Conservation (phyloP, 495 filamentous ascomycete genomes). For the Neurospora sp. region DNA sequence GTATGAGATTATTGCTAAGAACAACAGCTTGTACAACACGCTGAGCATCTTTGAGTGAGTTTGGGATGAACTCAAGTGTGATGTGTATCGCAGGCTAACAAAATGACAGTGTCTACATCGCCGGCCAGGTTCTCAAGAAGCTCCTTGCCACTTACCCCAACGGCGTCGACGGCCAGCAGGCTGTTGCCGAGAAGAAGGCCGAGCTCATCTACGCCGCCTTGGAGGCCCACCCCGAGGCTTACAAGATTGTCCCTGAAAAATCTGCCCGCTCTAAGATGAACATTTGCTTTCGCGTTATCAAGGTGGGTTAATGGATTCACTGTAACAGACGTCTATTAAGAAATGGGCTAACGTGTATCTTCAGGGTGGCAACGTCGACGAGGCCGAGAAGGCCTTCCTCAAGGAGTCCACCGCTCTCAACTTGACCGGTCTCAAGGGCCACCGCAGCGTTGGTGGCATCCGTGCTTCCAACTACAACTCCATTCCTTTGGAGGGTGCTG, state of each 20-base stretch:
- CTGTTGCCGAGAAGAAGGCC: conserved; percentile 61
- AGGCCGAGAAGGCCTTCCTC: conserved; percentile 66
- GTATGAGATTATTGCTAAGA: conserved; percentile 73
- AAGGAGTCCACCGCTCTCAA: conserved; percentile 53
- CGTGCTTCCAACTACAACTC: conserved; percentile 58
- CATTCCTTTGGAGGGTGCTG: conserved; percentile 44
- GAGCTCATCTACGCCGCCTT: conserved; percentile 61
- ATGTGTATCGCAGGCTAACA: background rate
- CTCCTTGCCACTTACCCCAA: conserved; percentile 49
- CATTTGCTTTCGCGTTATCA: conserved; percentile 70
- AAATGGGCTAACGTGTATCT: background rate
- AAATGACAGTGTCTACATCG: conserved; percentile 63
- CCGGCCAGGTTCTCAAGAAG: conserved; percentile 68
- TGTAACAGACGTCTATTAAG: background rate
- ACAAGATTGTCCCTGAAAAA: conserved; percentile 64
- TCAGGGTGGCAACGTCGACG: conserved; percentile 47
- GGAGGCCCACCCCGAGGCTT: conserved; percentile 59
- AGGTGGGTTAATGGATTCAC: conserved; percentile 18
- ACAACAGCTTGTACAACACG: conserved; percentile 90
- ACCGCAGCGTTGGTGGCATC: conserved; percentile 69
- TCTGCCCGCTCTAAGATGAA: conserved; percentile 77
- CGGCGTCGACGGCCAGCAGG: conserved; percentile 64
- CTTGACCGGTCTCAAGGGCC: conserved; percentile 68
- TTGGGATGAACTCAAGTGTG: background rate
- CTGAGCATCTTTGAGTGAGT: conserved; percentile 77